Percentiles rank a stretch among this genome's conserved stretches.
Conservation (phyloP, 805 yeast genomes). For the Kodamaea jinghongensis region DNA sequence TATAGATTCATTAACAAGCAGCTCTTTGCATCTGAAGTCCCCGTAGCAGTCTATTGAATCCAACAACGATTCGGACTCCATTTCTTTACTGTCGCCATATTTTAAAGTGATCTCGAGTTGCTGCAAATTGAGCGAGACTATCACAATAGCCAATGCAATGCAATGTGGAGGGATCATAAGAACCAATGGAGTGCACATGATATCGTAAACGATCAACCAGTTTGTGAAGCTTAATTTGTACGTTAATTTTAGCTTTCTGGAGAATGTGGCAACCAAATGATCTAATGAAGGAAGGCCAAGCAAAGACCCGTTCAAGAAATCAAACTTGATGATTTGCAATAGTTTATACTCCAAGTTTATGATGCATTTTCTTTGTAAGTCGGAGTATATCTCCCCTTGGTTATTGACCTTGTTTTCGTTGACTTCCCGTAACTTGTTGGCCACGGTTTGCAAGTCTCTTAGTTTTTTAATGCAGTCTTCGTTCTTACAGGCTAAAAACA, state of each 20-base stretch:
- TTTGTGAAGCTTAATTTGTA: slow-evolving; percentile 52
- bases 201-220: slow-evolving; percentile 78
- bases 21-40: slow-evolving; percentile 42
- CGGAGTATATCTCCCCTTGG: slow-evolving; percentile 28
- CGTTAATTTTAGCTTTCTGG: slow-evolving; percentile 47
- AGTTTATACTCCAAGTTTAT: slow-evolving; percentile 66
- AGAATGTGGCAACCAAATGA: slow-evolving; percentile 59
- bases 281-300: slow-evolving; percentile 47
- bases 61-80: slow-evolving; percentile 23
- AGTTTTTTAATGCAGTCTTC: slow-evolving; percentile 83
- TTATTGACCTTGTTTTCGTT: slow-evolving; percentile 33
- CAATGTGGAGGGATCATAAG: slow-evolving; percentile 73
- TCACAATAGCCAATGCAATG: slow-evolving; percentile 66
- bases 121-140: slow-evolving; percentile 54
- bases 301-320: slow-evolving; percentile 57
- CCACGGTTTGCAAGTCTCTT: slow-evolving; percentile 55
- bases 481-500: slow-evolving; percentile 70
- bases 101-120: slow-evolving; percentile 23
- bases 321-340: slow-evolving; percentile 76
- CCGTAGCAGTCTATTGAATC: slow-evolving; percentile 32
- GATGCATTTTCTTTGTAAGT: slow-evolving; percentile 54
- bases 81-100: slow-evolving; percentile 10
- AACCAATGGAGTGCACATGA: slow-evolving; percentile 64
- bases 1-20: slow-evolving; percentile 49
- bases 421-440: slow-evolving; percentile 38